Conservation (phyloP, 495 filamentous ascomycete genomes). For the Thermochaetoides thermophila region DNA sequence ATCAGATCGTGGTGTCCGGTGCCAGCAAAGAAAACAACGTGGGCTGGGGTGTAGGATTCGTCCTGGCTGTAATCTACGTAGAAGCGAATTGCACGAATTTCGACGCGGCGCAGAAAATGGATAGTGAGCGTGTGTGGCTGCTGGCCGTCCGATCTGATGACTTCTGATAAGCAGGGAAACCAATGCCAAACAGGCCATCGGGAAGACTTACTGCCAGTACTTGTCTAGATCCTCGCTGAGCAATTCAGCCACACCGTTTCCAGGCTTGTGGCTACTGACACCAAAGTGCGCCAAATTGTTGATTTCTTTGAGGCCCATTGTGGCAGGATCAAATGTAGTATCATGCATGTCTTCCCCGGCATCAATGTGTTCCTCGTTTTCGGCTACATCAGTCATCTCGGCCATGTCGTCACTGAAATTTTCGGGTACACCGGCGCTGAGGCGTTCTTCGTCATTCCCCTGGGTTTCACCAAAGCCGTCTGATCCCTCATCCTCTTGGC, state of each 20-base stretch:
- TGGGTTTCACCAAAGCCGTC: slow-evolving; percentile 1
- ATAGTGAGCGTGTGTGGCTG: slow-evolving; percentile 89
- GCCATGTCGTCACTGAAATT: slow-evolving; percentile 15
- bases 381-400: slow-evolving; percentile 12
- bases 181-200: no score
- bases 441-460: slow-evolving; percentile 14
- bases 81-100: slow-evolving; percentile 66
- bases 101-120: slow-evolving; percentile 88
- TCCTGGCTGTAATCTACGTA: slow-evolving; percentile 84
- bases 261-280: slow-evolving; percentile 80
- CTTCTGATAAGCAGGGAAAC: background rate
- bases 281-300: slow-evolving; percentile 89
- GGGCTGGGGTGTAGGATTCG: slow-evolving; percentile 94
- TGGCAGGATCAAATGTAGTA: slow-evolving; percentile 26
- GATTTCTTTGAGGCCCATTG: slow-evolving; percentile 69
- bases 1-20: slow-evolving; percentile 77
- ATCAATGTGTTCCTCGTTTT: slow-evolving; percentile 13
- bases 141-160: slow-evolving; percentile 62
- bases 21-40: slow-evolving; percentile 72
- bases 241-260: slow-evolving; percentile 74
- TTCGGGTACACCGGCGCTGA: no score
- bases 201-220: slow-evolving; percentile 66
- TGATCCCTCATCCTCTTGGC: slow-evolving; percentile 6
- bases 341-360: slow-evolving; percentile 14
- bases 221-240: slow-evolving; percentile 60